Conservation (phyloP, 192 early-diverging fungal species). For the Phlyctochytrium planicorne region DNA sequence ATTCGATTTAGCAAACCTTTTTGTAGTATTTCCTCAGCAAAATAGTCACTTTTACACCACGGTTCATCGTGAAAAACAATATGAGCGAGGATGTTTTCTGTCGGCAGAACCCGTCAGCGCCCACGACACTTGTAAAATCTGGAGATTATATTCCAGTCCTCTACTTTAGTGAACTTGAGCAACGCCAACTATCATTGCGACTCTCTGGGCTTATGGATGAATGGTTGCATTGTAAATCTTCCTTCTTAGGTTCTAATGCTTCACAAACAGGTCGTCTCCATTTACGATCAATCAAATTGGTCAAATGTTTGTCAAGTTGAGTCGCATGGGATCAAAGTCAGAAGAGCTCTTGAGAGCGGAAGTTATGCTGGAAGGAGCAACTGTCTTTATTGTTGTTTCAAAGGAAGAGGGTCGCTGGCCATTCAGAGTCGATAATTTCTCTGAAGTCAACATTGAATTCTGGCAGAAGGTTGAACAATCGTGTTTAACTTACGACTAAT, state of each 20-base stretch:
- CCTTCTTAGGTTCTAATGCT: too few relatives aligned
- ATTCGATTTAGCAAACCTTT: constrained; percentile 26
- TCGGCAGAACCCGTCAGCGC: constrained; percentile 64
- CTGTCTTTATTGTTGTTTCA: constrained; percentile 82
- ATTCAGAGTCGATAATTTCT: constrained; percentile 77
- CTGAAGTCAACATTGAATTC: constrained; percentile 67
- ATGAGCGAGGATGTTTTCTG: constrained; percentile 69
- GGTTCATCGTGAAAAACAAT: constrained; percentile 88
- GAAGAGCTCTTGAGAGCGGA: constrained; percentile 78
- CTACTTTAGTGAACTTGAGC: constrained; percentile 60
- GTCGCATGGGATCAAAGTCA: constrained; percentile 52
- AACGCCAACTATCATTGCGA: constrained; percentile 65
- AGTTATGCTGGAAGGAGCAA: constrained; percentile 84
- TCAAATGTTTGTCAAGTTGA: constrained; percentile 74
- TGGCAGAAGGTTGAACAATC: constrained; percentile 68
- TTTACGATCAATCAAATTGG: constrained; percentile 89
- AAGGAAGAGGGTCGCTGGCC: constrained; percentile 85
- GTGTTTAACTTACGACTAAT: neutral
- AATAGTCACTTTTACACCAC: constrained; percentile 84
- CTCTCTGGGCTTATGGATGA: constrained; percentile 60
- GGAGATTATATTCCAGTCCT: constrained; percentile 65
- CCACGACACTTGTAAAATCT: constrained; percentile 43
- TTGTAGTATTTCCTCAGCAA: constrained; percentile 65
- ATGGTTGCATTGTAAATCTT: constrained; percentile 54
- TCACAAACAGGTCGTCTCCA: constrained; percentile 61